A percentile compares a stretch with the other conserved stretches of the same genome.
phyloP scores from a whole-genome alignment of 2,329 filamentous ascomycete species.

The Colletotrichum sp. region DNA sequence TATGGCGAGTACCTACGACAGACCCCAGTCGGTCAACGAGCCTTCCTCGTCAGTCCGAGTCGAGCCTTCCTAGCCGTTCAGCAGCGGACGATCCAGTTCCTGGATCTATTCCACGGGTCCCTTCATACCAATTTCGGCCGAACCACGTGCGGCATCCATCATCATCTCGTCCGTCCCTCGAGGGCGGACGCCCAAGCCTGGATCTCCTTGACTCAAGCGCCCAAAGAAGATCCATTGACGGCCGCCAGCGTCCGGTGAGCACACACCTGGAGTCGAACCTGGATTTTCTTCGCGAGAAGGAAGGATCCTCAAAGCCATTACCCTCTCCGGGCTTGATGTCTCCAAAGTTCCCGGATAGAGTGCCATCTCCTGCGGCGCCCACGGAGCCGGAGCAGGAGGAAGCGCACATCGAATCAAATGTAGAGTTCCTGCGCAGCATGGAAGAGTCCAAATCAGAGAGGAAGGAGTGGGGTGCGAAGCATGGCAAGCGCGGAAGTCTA shows the following conservation, averaged over 20 bases:
- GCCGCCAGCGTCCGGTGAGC: conserved; percentile 75
- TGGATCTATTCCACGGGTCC: conserved; percentile 22
- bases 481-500: conserved; percentile 76
- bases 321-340: conserved; percentile 39
- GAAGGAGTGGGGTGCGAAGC: conserved; percentile 59
- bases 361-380: conserved; percentile 45
- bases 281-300: conserved; percentile 81
- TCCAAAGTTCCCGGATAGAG: conserved; percentile 39
- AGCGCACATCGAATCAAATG: conserved; percentile 75
- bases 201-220: conserved; percentile 68
- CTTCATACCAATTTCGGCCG: conserved; percentile 29
- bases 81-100: conserved; percentile 23
- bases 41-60: conserved; percentile 29
- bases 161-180: conserved; percentile 71
- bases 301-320: conserved; percentile 55
- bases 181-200: conserved; percentile 69
- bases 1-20: conserved; percentile 24
- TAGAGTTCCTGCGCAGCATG: conserved; percentile 81
- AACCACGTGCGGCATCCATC: conserved; percentile 45
- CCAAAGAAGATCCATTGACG: conserved; percentile 48
- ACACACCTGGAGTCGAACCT: conserved; percentile 83
- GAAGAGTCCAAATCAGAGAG: conserved; percentile 68
- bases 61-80: background rate
- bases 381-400: conserved; percentile 61
- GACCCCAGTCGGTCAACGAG: conserved; percentile 32